Base-by-base conservation (phyloP, 176 grass and related monocot species). In the Guadua angustifolia region DNA sequence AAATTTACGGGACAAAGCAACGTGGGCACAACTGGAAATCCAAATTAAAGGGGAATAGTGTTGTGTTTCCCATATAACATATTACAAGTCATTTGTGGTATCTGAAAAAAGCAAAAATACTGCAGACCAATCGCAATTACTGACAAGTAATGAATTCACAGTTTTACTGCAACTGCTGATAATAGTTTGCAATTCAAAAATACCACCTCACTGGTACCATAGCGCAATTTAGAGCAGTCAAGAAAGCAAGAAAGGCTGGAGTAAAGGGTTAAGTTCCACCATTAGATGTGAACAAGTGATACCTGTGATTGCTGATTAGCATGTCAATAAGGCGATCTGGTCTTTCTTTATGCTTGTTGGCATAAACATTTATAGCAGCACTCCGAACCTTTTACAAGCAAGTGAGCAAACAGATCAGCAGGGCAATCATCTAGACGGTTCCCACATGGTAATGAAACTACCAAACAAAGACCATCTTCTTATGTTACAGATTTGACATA, bases 271-370 rank as follows among this genome's bases (percentile, higher is more conserved):
- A 56, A 56, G 38, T 72, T 81, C 68, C 16, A 72, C 25, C 68
- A 73, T 21, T 9, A 49, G 25, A 82, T 57, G 38, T 58, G 36
- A 64, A 77, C 29, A 64, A 56, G 19, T 65, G 32, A 49, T 89
- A 97, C 95, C 95, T 98, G 89, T 98, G 95, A 68, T 84, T 93
- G 74, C 95, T 98, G 57, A 93, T 83, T 80, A 98, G 71, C 93
- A 98, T 98, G 70, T 98, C 95, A 74, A 98, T 94, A 50, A 98
- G 93, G 74, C 89, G 93, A 85, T 98, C 95, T 74, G 95, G 91
- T 63, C 95, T 86, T 85, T 98, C 93, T 90, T 88, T 98, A 68
- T 98, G 95, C 79, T 92, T 98, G 74, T 85, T 98, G 53, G 91
- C 95, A 84, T 98, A 98, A 78, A 98, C 89, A 83, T 88, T 93